These are phyloP conservation scores for Leavenworthia alabamica DNA, from an alignment of 345 rosid species.

Conservation along the genomic window DNA sequence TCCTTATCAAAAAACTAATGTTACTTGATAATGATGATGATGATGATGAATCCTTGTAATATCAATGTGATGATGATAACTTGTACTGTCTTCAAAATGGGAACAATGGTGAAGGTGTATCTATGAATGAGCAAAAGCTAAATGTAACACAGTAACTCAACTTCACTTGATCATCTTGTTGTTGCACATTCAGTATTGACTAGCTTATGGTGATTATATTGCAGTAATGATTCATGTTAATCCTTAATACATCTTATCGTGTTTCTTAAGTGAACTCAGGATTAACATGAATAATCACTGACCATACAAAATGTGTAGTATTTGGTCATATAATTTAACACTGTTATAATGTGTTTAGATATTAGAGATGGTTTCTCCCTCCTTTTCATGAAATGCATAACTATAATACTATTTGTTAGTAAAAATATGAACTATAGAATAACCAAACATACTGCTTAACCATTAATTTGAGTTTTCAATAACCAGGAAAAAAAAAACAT, in stretches of 20 bases:
- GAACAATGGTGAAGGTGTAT: constrained; percentile 40
- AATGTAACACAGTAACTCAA: constrained; percentile 7
- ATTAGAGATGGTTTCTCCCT: constrained; percentile 38
- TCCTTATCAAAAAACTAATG: constrained; percentile 80
- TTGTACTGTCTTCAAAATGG: constrained; percentile 57
- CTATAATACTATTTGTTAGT: no score
- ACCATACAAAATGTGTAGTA: no score
- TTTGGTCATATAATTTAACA: neutral
- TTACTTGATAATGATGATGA: no score
- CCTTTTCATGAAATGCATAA: constrained; percentile 69
- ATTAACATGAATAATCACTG: no score
- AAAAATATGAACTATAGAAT: no score
- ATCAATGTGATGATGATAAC: constrained; percentile 57
- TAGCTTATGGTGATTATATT: neutral
- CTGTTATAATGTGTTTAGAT: neutral
- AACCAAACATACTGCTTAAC: neutral
- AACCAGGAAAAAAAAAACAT: neutral
- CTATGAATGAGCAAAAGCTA: constrained; percentile 42
- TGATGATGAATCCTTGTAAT: constrained; percentile 75
- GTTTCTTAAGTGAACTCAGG: no score
- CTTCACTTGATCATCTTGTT: neutral
- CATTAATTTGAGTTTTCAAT: neutral
- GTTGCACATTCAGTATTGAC: neutral
- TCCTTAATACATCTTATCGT: no score
- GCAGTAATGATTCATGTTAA: neutral